Base-by-base conservation (phyloP, 768 basidiomycete species). In the Kwoniella heveanensis region DNA sequence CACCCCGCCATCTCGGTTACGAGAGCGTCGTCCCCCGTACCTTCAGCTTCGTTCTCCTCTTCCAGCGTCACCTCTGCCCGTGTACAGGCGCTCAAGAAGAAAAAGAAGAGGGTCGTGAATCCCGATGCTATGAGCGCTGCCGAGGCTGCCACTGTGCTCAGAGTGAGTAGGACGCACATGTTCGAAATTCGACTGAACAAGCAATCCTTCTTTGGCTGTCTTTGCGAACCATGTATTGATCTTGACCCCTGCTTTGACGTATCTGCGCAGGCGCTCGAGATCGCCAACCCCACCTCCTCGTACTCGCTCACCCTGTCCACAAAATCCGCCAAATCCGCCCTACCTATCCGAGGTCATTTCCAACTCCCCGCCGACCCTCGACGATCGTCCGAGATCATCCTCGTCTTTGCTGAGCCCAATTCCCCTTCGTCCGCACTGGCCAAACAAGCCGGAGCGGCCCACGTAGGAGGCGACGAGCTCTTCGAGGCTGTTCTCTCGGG, bases 331-430 rank as follows among this genome's bases (percentile, higher is more conserved):
- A 88, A 88, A 76, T 90, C 91, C 70, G 83, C 88, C 48, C 85
- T 90, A 26, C 87, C 95, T 19, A 90, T 95, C 9, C 90, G 91
- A 77, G 96, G 96, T 2, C 89, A 92, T 66, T 87, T 93, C 54
- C 88, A 85, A 69, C 85, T 97, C 52, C 92, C 93, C 0, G 83
- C 87, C 52, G 91, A 94, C 71, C 71, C 79, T 1, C 66, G 78
- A 29, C 85, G 89, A 39, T 91, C 90, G 73, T 79, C 85, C 26
- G 87, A 85, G 71, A 87, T 85, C 59, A 88, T 98, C 57, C 84
- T 96, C n/a, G 92, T 95, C 29, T 97, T 98, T 72, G 93, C 93
- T 2, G 90, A 92, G 70, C 91, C 91, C 5, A 91, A 89, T 19
- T 90, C 91, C 21, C 87, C 90, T 26, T 71, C 69, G 1, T 68